phyloP scores from a whole-genome alignment of 768 basidiomycete species.

The Pisolithus microcarpus region DNA sequence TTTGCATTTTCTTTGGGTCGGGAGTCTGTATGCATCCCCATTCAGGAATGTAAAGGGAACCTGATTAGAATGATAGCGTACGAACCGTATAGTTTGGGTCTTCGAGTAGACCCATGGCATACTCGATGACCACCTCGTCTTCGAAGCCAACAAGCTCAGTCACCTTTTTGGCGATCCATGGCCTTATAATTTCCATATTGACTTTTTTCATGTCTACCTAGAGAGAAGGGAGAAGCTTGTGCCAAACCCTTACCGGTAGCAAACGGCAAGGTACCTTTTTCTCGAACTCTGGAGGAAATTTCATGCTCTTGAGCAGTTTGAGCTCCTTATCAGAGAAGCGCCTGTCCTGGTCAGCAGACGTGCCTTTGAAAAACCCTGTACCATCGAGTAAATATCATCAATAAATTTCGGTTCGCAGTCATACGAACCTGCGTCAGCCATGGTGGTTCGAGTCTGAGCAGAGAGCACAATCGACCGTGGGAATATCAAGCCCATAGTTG shows the following conservation, averaged over 20 bases:
- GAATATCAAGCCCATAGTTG: neutral
- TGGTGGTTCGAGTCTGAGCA: slow-evolving; percentile 18
- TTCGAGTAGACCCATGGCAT: slow-evolving; percentile 91
- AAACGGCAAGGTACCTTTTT: slow-evolving; percentile 55
- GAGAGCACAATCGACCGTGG: neutral
- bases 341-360: slow-evolving; percentile 84
- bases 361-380: slow-evolving; percentile 83
- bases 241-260: neutral
- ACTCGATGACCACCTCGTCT: slow-evolving; percentile 95
- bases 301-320: slow-evolving; percentile 80
- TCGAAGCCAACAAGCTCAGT: slow-evolving; percentile 88
- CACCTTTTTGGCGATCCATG: slow-evolving; percentile 94
- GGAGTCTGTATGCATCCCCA: slow-evolving; percentile 51
- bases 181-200: slow-evolving; percentile 83
- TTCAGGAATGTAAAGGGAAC: neutral
- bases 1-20: slow-evolving; percentile 94
- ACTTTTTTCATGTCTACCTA: slow-evolving; percentile 96
- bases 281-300: slow-evolving; percentile 85
- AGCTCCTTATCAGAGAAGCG: slow-evolving; percentile 94
- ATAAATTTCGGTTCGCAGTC: slow-evolving; percentile 10
- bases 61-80: slow-evolving; percentile 1
- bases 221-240: neutral
- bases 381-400: slow-evolving; percentile 4
- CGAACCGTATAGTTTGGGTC: slow-evolving; percentile 77
- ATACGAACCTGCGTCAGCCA: slow-evolving; percentile 57